Evolutionary conservation across 208 protist species (phyloP), one percentile per base, ranked within the genome.

Genomic region (Paratrypanosoma confusum): DNA sequence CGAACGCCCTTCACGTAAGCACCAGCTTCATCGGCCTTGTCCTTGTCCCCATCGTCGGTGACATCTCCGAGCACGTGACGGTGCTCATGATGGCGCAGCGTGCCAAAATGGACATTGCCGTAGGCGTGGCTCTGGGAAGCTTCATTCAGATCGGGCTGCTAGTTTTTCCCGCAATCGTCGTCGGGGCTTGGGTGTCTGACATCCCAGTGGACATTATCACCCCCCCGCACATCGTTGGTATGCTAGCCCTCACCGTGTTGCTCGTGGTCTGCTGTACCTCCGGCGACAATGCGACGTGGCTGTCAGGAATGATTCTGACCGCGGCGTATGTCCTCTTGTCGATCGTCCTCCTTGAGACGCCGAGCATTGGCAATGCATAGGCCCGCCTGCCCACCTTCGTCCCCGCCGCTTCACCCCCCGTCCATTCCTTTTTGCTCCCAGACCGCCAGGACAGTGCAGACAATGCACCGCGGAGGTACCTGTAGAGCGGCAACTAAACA

Each of bases 61-160:
- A 74, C 47, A 61, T 57, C 10, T 59, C 66, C n/a, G 66, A 74
- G 44, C 66, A 75, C 45, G 47, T 60, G 1, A 51, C 66, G 23
- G 66, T 62, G 10, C 45, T 75, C 21, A 60, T 64, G 16, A 50
- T 66, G 13, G 66, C 66, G 5, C n/a, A 14, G 13, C 45, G 53
- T 20, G 11, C 39, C 13, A 65, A 68, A 44, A 65, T 71, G 46
- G 66, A 75, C 49, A 43, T 75, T 6, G 33, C 49, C n/a, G 31
- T 75, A 11, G 66, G 61, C 34, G 62, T 75, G 6, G 66, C 62
- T 22, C 45, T 71, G n/a, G 66, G 66, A 1, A 65, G 51, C 26
- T 56, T 42, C 3, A 75, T 44, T 5, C 66, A 75, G 47, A 75
- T 75, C 41, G 56, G 55, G 13, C 32, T 75, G 21, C 60, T 67